Evolutionary conservation across 805 yeast species (phyloP), one percentile per base, ranked within the genome.

Genomic region (Scheffersomyces stipitis): DNA sequence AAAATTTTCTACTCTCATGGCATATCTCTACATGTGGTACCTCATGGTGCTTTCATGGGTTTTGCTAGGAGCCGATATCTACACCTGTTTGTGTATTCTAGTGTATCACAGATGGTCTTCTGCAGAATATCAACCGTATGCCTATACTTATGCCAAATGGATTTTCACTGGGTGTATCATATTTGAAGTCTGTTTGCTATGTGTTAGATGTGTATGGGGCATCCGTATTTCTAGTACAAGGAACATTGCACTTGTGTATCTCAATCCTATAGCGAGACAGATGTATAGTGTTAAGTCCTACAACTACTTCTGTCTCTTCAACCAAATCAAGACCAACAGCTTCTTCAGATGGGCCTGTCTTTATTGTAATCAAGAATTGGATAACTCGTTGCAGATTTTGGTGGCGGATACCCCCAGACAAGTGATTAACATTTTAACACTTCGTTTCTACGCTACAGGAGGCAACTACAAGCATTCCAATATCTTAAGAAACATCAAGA

Each of bases 401-500:
- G 64, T 86, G 30, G 89, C 95, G 0, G 96, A 88, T 48, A 73
- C 89, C 13, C 96, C 96, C 16, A 78, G 96, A 60, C 96, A 88
- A 60, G 81, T 86, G 1, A 76, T 88, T 44, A 88, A 88, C 54
- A 84, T 89, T 18, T 65, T 85, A 47, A 86, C 96, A 0, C 62
- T 83, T 15, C 56, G 59, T 7, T 68, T 66, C 45, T 78, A 78
- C 37, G 78, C 75, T 26, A 65, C 79, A 1, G 64, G 70, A 23
- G 75, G 75, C 12, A 72, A 66, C 34, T 43, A 56, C 27, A 65
- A 68, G 43, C 28, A 36, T 18, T 66, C 71, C 36, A 70, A 73
- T 40, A 64, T 69, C 28, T 45, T 73, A 26, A 45, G 55, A 5
- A 77, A 80, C 30, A 73, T 87, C 31, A 65, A 68, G 44, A 45